phyloP scores from a whole-genome alignment of 306 rosid genomes.

The Castanea sativa region DNA sequence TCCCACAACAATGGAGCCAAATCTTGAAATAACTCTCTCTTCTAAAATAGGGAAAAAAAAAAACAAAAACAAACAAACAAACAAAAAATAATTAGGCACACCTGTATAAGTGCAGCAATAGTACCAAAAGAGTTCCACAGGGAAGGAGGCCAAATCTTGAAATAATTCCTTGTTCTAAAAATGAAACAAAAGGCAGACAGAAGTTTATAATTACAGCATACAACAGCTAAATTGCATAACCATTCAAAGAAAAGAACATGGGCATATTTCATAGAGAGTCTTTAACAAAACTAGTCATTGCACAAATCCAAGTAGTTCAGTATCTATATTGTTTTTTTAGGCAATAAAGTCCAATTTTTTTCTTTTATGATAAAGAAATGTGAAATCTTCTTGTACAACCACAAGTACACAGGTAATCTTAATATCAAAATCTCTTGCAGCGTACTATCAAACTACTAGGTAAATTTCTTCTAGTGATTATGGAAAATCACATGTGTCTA shows the following conservation, averaged over 20 bases:
- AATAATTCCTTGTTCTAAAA: conserved; percentile 31
- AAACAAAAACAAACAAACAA: no score
- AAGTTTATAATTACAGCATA: conserved; percentile 8
- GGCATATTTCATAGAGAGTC: background rate
- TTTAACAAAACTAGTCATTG: background rate
- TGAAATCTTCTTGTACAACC: background rate
- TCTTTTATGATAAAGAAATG: background rate
- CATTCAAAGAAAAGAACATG: background rate
- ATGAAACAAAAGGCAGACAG: conserved; percentile 18
- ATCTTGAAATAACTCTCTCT: no score
- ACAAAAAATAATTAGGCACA: conserved; percentile 7
- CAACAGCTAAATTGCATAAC: conserved; percentile 13
- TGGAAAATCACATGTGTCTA: background rate
- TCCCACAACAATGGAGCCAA: no score
- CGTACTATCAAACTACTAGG: no score
- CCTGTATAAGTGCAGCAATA: conserved; percentile 14
- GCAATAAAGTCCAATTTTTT: no score
- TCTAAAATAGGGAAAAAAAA: no score
- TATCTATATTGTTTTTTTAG: no score
- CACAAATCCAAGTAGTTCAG: background rate
- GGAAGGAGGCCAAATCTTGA: conserved; percentile 41
- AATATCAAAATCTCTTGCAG: background rate
- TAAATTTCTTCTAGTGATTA: background rate
- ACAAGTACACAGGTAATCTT: background rate
- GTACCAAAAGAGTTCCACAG: background rate